Evolutionary conservation across 768 basidiomycete genomes (phyloP).

Genomic region (Suillus luteus): DNA sequence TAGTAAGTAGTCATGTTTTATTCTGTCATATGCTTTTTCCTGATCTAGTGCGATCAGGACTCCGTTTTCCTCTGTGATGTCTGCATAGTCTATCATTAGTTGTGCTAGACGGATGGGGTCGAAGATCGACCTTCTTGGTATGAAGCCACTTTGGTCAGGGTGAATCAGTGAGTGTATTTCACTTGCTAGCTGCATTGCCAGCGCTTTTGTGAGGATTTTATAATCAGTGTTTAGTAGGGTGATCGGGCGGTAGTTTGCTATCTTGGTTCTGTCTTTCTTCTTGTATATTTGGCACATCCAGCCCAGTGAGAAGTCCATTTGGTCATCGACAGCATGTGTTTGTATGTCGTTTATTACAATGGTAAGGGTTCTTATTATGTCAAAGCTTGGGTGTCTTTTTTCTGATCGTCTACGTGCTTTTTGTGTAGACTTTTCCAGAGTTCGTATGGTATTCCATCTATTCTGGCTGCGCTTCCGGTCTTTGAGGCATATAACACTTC

Average conservation of each 20-base stretch:
- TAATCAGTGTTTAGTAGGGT: conserved; percentile 39
- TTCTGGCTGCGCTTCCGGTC: too few relatives aligned
- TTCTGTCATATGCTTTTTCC: conserved; percentile 17
- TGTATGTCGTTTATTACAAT: conserved; percentile 28
- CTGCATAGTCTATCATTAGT: conserved; percentile 26
- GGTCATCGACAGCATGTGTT: accelerated
- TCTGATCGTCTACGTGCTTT: too few relatives aligned
- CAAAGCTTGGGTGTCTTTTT: conserved; percentile 6
- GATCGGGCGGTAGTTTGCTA: conserved; percentile 41
- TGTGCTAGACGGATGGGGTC: conserved; percentile 35
- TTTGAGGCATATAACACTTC: too few relatives aligned
- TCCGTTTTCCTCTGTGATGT: conserved; percentile 29
- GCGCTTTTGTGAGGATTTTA: conserved; percentile 31
- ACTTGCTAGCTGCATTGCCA: conserved; percentile 20
- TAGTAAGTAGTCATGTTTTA: conserved; percentile 35
- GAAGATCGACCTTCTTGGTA: conserved; percentile 32
- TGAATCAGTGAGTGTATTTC: conserved; percentile 25
- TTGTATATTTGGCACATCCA: conserved; percentile 40
- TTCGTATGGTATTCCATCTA: too few relatives aligned
- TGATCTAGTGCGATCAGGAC: conserved; percentile 30
- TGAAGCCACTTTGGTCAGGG: conserved; percentile 41
- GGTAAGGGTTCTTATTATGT: conserved; percentile 6
- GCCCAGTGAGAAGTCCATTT: accelerated
- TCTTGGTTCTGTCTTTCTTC: conserved; percentile 35
- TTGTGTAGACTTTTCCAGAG: too few relatives aligned